phyloP scores from a whole-genome alignment of 2,329 filamentous ascomycete genomes.

The Penicillium sp. region DNA sequence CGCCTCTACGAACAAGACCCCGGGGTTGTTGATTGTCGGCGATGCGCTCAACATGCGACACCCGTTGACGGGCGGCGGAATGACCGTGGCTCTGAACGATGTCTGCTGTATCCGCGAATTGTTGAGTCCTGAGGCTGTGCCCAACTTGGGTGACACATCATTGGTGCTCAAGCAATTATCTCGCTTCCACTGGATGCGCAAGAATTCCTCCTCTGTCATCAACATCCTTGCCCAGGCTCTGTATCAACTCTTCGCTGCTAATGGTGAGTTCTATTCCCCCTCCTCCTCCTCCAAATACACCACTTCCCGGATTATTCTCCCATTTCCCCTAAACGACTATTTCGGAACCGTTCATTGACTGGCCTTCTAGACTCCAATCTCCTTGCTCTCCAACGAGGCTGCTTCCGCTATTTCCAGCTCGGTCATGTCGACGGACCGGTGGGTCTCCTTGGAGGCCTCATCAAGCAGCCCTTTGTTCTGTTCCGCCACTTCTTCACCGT shows the following conservation, averaged over 20 bases:
- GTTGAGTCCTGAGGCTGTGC: constrained; percentile 62
- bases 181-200: constrained; percentile 80
- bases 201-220: constrained; percentile 76
- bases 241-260: constrained; percentile 83
- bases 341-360: no score
- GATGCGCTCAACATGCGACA: constrained; percentile 99
- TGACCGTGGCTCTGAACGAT: constrained; percentile 97
- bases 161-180: constrained; percentile 64
- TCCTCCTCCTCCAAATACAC: constrained; percentile 4
- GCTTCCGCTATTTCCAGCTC: constrained; percentile 83
- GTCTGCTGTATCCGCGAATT: constrained; percentile 70
- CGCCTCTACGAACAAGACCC: constrained; percentile 63
- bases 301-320: neutral
- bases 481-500: constrained; percentile 94
- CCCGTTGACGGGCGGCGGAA: constrained; percentile 90
- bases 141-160: constrained; percentile 60
- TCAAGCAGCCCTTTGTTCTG: constrained; percentile 68
- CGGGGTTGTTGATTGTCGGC: constrained; percentile 74
- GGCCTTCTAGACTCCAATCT: constrained; percentile 56
- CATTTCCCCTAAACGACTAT: no score
- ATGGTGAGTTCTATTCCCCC: constrained; percentile 42
- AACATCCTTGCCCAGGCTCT: constrained; percentile 96
- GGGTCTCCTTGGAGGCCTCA: constrained; percentile 73
- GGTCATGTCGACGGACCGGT: constrained; percentile 71
- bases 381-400: constrained; percentile 75